phyloP scores from a whole-genome alignment of 495 filamentous ascomycete genomes.

The Aspergillus affinis region DNA sequence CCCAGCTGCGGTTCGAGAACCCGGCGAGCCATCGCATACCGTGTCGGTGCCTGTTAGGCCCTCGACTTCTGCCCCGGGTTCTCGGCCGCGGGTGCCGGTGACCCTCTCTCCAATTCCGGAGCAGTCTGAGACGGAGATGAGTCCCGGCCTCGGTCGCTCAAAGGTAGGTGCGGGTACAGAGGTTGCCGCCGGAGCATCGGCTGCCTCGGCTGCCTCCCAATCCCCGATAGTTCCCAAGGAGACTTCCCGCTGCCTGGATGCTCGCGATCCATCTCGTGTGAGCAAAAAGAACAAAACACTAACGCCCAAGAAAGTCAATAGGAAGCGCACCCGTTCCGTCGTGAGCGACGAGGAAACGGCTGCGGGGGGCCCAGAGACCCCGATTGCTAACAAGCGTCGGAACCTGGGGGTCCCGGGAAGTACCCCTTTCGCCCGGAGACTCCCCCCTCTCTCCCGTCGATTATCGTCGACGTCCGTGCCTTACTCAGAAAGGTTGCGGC shows the following conservation, averaged over 20 bases:
- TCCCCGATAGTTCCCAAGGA: background rate
- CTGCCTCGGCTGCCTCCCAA: background rate
- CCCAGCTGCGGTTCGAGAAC: slow-evolving; percentile 9
- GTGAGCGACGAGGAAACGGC: slow-evolving; percentile 9
- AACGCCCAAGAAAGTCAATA: slow-evolving; percentile 20
- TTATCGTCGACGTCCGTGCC: slow-evolving; percentile 20
- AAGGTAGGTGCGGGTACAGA: slow-evolving; percentile 7
- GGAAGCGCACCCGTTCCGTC: slow-evolving; percentile 16
- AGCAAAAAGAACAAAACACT: slow-evolving; percentile 12
- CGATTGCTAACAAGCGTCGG: slow-evolving; percentile 22
- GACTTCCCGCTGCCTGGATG: background rate
- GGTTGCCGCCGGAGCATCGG: background rate
- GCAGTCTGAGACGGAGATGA: slow-evolving; percentile 9
- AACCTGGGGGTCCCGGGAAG: slow-evolving; percentile 25
- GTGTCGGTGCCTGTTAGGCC: background rate
- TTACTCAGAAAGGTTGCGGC: slow-evolving; percentile 30
- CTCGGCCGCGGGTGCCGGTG: slow-evolving; percentile 3
- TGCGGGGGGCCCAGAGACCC: slow-evolving; percentile 9
- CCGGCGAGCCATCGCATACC: background rate
- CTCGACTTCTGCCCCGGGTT: slow-evolving; percentile 3
- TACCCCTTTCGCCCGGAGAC: slow-evolving; percentile 18
- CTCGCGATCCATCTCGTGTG: background rate
- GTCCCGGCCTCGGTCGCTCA: slow-evolving; percentile 11
- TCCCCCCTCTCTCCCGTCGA: slow-evolving; percentile 18
- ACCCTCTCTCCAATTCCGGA: slow-evolving; percentile 19